phyloP scores from a whole-genome alignment of 2,329 filamentous ascomycete genomes.

The Claviceps fusiformis region DNA sequence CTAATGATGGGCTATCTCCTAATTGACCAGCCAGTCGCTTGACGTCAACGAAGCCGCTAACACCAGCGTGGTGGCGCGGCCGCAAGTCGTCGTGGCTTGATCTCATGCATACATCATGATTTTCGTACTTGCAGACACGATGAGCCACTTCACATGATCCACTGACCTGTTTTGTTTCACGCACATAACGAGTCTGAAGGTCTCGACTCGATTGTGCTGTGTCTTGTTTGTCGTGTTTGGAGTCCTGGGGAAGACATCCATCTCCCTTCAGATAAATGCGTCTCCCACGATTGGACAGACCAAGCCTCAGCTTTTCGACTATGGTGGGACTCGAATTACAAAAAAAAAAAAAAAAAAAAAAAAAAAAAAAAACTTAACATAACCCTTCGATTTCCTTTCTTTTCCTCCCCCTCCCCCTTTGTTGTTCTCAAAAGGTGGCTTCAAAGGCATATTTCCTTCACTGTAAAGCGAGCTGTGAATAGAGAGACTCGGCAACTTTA shows the following conservation, averaged over 20 bases:
- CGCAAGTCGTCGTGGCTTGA: background rate
- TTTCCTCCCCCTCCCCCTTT: too few species aligned
- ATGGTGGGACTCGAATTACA: too few species aligned
- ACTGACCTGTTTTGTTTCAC: background rate
- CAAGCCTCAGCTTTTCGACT: too few species aligned
- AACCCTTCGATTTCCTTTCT: too few species aligned
- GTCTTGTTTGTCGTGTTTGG: background rate
- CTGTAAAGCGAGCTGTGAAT: too few species aligned
- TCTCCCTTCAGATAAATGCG: background rate
- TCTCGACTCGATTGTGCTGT: background rate
- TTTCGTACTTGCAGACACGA: background rate
- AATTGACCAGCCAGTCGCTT: background rate
- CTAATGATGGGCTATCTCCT: background rate
- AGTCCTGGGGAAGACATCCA: background rate
- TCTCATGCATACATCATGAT: background rate
- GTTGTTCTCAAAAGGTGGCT: too few species aligned
- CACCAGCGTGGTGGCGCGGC: background rate
- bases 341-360: too few species aligned
- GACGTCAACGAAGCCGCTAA: background rate
- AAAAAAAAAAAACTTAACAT: too few species aligned
- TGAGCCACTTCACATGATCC: background rate
- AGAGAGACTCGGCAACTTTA: too few species aligned
- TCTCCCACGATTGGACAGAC: too few species aligned
- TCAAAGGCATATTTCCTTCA: too few species aligned
- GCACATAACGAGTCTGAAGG: background rate